Percentiles rank a stretch among this genome's conserved stretches.
phyloP scores from a whole-genome alignment of 768 basidiomycete species.

The Lyophyllum shimeji region DNA sequence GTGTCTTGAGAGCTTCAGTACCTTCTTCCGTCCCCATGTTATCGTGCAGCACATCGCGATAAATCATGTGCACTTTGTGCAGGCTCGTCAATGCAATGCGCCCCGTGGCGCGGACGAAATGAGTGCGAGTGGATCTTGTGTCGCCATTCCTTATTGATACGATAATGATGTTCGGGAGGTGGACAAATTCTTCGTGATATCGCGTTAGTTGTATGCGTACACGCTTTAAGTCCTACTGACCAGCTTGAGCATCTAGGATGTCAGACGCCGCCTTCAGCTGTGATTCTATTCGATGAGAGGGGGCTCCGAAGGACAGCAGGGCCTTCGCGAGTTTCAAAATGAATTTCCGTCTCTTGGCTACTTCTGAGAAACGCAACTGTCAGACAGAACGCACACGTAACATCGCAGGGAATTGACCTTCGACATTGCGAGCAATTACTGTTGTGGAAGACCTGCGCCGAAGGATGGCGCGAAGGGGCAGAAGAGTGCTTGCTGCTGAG shows the following conservation, averaged over 20 bases:
- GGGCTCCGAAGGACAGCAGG: conserved; percentile 90
- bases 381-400: neutral
- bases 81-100: conserved; percentile 81
- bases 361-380: conserved; percentile 29
- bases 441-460: conserved; percentile 33
- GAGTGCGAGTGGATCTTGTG: conserved; percentile 68
- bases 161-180: conserved; percentile 76
- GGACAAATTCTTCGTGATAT: conserved; percentile 61
- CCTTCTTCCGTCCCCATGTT: conserved; percentile 73
- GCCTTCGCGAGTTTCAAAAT: conserved; percentile 85
- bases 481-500: conserved; percentile 8
- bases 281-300: conserved; percentile 89
- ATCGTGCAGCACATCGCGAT: conserved; percentile 86
- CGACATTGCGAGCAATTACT: conserved; percentile 41
- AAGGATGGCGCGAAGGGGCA: conserved; percentile 26
- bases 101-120: conserved; percentile 82
- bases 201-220: neutral
- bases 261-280: conserved; percentile 79
- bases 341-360: conserved; percentile 61
- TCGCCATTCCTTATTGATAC: conserved; percentile 80
- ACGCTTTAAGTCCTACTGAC: conserved; percentile 22
- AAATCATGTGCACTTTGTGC: conserved; percentile 79
- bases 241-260: conserved; percentile 76
- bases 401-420: conserved; percentile 33
- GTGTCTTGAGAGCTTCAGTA: conserved; percentile 58